Percentiles rank a stretch among this genome's conserved stretches.
Conservation (phyloP, 1,284 basidiomycete genomes). For the Vanrija sp. region DNA sequence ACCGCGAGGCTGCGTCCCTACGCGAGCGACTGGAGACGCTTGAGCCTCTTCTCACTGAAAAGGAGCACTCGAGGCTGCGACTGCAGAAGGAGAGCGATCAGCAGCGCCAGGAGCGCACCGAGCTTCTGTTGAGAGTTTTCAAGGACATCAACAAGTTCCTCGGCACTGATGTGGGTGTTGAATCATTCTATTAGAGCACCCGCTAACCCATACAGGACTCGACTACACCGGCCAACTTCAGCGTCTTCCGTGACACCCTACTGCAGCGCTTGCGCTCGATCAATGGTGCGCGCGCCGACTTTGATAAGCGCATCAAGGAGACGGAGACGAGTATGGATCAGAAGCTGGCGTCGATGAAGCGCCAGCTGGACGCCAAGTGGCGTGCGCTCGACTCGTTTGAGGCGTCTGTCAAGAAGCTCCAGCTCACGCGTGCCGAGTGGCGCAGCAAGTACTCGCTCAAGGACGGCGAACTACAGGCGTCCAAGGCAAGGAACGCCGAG, state of each 20-base stretch:
- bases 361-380: conserved; percentile 84
- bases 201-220: conserved; percentile 31
- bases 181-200: too few species aligned
- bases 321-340: conserved; percentile 57
- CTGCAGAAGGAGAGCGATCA: conserved; percentile 79
- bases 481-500: conserved; percentile 75
- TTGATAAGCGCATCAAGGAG: conserved; percentile 81
- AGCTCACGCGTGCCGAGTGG: conserved; percentile 81
- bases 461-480: conserved; percentile 81
- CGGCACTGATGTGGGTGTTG: conserved; percentile 58
- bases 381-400: conserved; percentile 93
- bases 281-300: conserved; percentile 74
- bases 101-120: conserved; percentile 88
- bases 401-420: conserved; percentile 73
- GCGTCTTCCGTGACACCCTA: conserved; percentile 84
- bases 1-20: conserved; percentile 60
- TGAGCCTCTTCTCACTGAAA: conserved; percentile 76
- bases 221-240: conserved; percentile 65
- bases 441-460: conserved; percentile 74
- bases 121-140: conserved; percentile 83
- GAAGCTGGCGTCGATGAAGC: conserved; percentile 62
- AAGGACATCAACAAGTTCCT: conserved; percentile 93
- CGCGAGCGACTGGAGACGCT: conserved; percentile 66
- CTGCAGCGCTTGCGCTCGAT: conserved; percentile 78
- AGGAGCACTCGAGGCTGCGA: conserved; percentile 67